phyloP scores from a whole-genome alignment of 2,329 filamentous ascomycete species.

The Helotiales sp. region DNA sequence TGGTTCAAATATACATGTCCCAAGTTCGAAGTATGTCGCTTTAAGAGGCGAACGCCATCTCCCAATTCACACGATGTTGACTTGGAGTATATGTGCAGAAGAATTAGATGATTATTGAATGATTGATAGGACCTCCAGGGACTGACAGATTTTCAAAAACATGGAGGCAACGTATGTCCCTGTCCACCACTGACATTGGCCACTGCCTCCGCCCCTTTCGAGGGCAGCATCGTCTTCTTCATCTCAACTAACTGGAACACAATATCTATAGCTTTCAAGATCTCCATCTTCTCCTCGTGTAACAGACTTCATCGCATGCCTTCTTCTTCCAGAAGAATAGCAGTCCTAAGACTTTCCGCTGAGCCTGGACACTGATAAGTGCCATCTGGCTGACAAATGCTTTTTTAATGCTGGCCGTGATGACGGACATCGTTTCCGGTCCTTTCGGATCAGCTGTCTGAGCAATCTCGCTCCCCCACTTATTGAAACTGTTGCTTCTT shows the following conservation, averaged over 20 bases:
- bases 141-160: too few species aligned
- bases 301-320: conserved; percentile 27
- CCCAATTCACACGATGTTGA: too few species aligned
- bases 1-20: too few species aligned
- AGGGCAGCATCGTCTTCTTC: conserved; percentile 1
- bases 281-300: conserved; percentile 24
- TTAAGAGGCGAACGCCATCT: too few species aligned
- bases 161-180: neutral
- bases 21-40: too few species aligned
- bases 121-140: too few species aligned
- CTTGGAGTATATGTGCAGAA: too few species aligned
- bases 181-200: neutral
- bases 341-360: conserved; percentile 31
- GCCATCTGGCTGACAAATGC: conserved; percentile 28
- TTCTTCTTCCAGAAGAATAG: conserved; percentile 34
- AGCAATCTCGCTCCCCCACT: neutral
- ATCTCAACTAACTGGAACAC: neutral
- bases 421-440: conserved; percentile 16
- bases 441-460: neutral
- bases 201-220: neutral
- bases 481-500: neutral
- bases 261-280: conserved; percentile 6
- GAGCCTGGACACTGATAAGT: conserved; percentile 24
- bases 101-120: too few species aligned
- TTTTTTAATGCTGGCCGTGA: conserved; percentile 20